Evolutionary conservation across 148 eudicot species (phyloP).

Genomic region (Mesembryanthemum crystallinum): DNA sequence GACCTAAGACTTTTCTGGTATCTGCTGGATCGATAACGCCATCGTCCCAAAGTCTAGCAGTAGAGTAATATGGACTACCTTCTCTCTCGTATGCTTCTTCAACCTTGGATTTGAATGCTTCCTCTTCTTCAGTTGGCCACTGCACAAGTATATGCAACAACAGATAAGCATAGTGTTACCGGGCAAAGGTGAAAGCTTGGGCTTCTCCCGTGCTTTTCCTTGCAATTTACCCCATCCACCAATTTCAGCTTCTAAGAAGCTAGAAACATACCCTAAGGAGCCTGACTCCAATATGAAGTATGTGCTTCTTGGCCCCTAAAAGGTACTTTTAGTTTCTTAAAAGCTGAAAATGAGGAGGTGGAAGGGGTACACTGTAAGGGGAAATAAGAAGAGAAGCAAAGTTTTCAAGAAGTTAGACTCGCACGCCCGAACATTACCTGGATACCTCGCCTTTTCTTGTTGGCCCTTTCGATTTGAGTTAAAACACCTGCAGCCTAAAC

Average conservation of each 20-base stretch:
- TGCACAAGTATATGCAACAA: constrained; percentile 29
- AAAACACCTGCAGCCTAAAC: constrained; percentile 97
- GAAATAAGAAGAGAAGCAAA: too few species aligned
- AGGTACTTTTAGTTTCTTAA: too few species aligned
- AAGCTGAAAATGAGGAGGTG: too few species aligned
- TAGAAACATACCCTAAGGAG: too few species aligned
- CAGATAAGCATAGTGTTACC: neutral
- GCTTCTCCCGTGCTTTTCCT: too few species aligned
- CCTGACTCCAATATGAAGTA: too few species aligned
- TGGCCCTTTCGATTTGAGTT: constrained; percentile 75
- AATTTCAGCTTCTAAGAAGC: too few species aligned
- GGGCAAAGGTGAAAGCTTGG: neutral
- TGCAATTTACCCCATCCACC: too few species aligned
- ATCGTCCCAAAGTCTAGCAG: constrained; percentile 96
- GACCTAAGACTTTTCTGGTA: constrained; percentile 72
- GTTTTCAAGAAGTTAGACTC: neutral
- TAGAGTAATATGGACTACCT: constrained; percentile 85
- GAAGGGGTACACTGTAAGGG: too few species aligned
- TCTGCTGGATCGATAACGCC: constrained; percentile 97
- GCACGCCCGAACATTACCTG: constrained; percentile 39
- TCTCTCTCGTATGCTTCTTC: constrained; percentile 80
- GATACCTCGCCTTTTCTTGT: constrained; percentile 71
- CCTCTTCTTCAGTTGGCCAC: constrained; percentile 92
- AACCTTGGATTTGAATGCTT: constrained; percentile 68
- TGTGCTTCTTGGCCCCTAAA: too few species aligned